A percentile compares a stretch with the other conserved stretches of the same genome.
Evolutionary conservation across 2,329 filamentous ascomycete genomes (phyloP).

Genomic region (Arthrobotrys conoides): DNA sequence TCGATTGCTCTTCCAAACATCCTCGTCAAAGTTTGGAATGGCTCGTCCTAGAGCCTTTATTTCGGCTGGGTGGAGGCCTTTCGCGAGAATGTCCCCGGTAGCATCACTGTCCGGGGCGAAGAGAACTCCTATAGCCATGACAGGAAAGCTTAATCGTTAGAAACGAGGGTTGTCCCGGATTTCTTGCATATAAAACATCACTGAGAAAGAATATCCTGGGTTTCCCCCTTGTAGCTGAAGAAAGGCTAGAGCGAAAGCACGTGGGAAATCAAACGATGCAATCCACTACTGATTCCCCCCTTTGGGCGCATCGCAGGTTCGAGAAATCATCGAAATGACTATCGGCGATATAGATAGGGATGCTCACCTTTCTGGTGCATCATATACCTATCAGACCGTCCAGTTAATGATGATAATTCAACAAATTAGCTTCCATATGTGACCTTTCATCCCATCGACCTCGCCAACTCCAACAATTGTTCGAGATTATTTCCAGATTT

Average conservation of each 20-base stretch:
- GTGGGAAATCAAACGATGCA: slow-evolving; percentile 16
- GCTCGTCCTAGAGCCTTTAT: slow-evolving; percentile 73
- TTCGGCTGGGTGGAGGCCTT: slow-evolving; percentile 64
- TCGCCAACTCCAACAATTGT: slow-evolving; percentile 28
- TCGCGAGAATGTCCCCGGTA: slow-evolving; percentile 70
- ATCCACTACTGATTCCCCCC: slow-evolving; percentile 1
- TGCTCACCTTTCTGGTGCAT: slow-evolving; percentile 59
- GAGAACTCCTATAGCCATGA: slow-evolving; percentile 39
- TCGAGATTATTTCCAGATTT: slow-evolving; percentile 53
- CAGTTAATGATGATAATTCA: not conserved
- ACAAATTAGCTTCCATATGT: slow-evolving; percentile 23
- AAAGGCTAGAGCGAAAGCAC: slow-evolving; percentile 22
- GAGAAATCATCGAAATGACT: slow-evolving; percentile 5
- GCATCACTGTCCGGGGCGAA: slow-evolving; percentile 63
- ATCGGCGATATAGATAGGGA: slow-evolving; percentile 50
- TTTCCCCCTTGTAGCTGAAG: not conserved
- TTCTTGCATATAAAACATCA: slow-evolving; percentile 40
- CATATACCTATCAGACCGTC: slow-evolving; percentile 50
- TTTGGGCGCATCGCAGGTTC: not conserved
- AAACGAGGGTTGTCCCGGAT: slow-evolving; percentile 35
- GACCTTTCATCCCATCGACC: slow-evolving; percentile 6
- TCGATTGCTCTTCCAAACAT: slow-evolving; percentile 71
- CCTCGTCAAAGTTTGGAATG: slow-evolving; percentile 71
- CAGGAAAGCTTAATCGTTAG: slow-evolving; percentile 33
- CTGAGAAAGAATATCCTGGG: slow-evolving; percentile 5